These are phyloP conservation scores for Podospora sp. DNA, from an alignment of 495 filamentous ascomycete species.

Conservation along the genomic window DNA sequence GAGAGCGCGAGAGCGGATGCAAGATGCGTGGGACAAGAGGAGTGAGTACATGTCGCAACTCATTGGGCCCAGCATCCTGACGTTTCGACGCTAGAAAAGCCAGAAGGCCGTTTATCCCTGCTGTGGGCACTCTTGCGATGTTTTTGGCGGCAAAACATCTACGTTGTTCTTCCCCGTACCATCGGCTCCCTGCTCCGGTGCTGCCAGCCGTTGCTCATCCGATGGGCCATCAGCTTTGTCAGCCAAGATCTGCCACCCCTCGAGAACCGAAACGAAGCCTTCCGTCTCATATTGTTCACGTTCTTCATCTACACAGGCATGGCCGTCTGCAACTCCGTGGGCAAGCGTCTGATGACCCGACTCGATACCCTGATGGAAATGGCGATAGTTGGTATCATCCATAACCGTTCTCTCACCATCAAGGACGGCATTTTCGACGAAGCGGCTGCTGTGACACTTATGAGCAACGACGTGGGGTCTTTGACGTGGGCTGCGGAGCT, in stretches of 20 bases:
- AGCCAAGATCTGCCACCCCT: slow-evolving; percentile 33
- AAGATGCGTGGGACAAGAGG: slow-evolving; percentile 18
- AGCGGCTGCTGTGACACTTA: slow-evolving; percentile 61
- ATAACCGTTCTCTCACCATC: slow-evolving; percentile 53
- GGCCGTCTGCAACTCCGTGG: slow-evolving; percentile 44
- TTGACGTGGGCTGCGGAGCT: slow-evolving; percentile 32
- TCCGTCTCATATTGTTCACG: slow-evolving; percentile 59
- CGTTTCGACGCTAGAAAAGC: slow-evolving; percentile 9
- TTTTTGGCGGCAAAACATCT: slow-evolving; percentile 50
- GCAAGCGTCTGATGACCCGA: slow-evolving; percentile 54
- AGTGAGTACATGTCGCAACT: slow-evolving; percentile 1
- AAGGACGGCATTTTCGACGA: slow-evolving; percentile 48
- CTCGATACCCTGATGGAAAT: slow-evolving; percentile 59
- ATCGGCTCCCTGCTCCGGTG: slow-evolving; percentile 60
- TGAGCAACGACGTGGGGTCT: slow-evolving; percentile 50
- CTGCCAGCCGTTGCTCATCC: slow-evolving; percentile 62
- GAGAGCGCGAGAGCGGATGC: slow-evolving; percentile 19
- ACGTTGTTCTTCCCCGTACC: slow-evolving; percentile 53
- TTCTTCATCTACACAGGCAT: slow-evolving; percentile 62
- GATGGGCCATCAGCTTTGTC: slow-evolving; percentile 53
- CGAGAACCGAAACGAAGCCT: slow-evolving; percentile 52
- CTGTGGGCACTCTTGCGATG: slow-evolving; percentile 42
- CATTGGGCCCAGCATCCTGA: background rate
- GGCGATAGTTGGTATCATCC: slow-evolving; percentile 59
- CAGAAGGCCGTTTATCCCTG: slow-evolving; percentile 19